phyloP scores from a whole-genome alignment of 1,284 basidiomycete species.

The Ganoderma meredithae region DNA sequence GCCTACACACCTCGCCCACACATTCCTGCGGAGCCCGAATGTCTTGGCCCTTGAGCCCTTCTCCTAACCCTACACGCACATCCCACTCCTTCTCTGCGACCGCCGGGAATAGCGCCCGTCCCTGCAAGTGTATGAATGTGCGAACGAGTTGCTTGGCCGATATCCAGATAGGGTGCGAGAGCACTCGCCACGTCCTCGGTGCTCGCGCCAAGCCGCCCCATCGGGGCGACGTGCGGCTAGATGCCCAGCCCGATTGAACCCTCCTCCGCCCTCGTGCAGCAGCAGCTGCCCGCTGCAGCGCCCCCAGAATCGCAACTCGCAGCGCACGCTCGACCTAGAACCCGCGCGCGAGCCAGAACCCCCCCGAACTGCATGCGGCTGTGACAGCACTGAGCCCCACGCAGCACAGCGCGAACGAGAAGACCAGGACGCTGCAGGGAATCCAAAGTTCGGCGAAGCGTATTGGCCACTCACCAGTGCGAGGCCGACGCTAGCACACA shows the following conservation, averaged over 20 bases:
- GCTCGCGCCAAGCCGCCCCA: conserved; percentile 10
- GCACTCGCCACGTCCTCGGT: conserved; percentile 16
- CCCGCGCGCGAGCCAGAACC: conserved; percentile 10
- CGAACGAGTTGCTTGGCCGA: conserved; percentile 3
- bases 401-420: conserved; percentile 5
- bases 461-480: neutral
- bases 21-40: conserved; percentile 22
- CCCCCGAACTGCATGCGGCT: neutral
- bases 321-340: conserved; percentile 11
- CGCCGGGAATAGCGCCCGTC: neutral
- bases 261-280: conserved; percentile 2
- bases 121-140: conserved; percentile 4
- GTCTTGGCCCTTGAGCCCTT: neutral
- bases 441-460: neutral
- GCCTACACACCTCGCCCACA: neutral
- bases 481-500: neutral
- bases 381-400: neutral
- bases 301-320: conserved; percentile 15
- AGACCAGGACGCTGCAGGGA: neutral
- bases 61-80: conserved; percentile 23
- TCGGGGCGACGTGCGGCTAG: conserved; percentile 20
- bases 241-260: conserved; percentile 9
- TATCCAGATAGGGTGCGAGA: conserved; percentile 18
- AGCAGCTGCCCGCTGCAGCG: conserved; percentile 17
- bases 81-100: conserved; percentile 7